These are phyloP conservation scores for Ceratocystis cacaofunesta DNA, from an alignment of 2,329 filamentous ascomycete species.

Conservation along the genomic window DNA sequence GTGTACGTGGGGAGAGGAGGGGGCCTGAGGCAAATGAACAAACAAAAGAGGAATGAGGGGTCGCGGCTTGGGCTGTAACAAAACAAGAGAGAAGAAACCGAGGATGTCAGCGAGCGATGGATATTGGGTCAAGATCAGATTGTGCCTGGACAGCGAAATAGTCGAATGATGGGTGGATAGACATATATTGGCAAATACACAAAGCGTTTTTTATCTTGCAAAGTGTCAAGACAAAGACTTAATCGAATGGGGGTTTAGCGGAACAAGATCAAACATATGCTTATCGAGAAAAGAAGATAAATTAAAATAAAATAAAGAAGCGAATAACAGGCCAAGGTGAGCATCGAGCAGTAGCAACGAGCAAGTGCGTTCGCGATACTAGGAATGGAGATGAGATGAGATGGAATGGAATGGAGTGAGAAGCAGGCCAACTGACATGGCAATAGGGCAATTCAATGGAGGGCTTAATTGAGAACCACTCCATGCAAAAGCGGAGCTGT, in stretches of 20 bases:
- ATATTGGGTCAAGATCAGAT: neutral
- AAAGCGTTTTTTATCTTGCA: neutral
- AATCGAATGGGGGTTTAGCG: neutral
- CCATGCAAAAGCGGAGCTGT: neutral
- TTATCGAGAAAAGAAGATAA: neutral
- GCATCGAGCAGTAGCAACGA: too few species aligned
- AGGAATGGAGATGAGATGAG: neutral
- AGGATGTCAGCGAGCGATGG: neutral
- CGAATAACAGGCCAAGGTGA: neutral
- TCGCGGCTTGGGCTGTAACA: slow-evolving; percentile 14
- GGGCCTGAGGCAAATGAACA: slow-evolving; percentile 16
- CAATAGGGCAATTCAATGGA: neutral
- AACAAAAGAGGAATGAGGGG: slow-evolving; percentile 17
- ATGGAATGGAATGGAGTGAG: neutral
- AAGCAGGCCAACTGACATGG: neutral
- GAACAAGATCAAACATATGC: neutral
- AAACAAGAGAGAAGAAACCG: neutral
- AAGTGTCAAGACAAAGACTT: neutral
- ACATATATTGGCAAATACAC: neutral
- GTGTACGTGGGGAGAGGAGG: slow-evolving; percentile 10
- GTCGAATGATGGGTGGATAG: neutral
- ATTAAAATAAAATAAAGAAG: too few species aligned
- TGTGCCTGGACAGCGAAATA: neutral
- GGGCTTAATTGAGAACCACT: neutral
- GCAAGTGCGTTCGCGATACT: neutral